Conservation (phyloP, 2,329 filamentous ascomycete genomes). For the Cercospora canescens region DNA sequence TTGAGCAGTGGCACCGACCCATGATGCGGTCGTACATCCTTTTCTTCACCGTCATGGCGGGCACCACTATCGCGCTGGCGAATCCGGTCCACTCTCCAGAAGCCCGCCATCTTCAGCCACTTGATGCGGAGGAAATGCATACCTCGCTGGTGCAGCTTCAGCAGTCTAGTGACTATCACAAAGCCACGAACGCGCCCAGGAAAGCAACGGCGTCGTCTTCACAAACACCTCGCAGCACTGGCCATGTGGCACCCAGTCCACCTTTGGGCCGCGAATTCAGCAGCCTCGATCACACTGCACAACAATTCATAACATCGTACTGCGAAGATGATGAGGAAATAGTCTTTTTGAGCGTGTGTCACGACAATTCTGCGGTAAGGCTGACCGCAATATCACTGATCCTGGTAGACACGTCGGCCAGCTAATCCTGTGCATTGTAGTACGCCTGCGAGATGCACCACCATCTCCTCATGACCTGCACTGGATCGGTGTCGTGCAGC, state of each 20-base stretch:
- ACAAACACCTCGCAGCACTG: not conserved
- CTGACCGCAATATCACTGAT: not conserved
- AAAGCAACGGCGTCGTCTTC: not conserved
- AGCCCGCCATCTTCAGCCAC: not conserved
- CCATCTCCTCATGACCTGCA: not conserved
- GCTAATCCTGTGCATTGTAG: not conserved
- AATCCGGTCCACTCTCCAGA: not conserved
- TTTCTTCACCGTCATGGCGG: not conserved
- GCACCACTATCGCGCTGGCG: not conserved
- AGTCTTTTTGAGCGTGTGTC: not conserved
- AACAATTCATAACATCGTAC: not conserved
- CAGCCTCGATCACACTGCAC: not conserved
- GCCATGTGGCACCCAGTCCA: not conserved
- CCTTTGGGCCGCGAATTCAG: not conserved
- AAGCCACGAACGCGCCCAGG: not conserved
- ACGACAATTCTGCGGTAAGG: not conserved
- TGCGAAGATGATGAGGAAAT: not conserved
- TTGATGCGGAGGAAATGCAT: not conserved
- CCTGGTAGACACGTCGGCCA: not conserved
- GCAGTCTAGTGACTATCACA: not conserved
- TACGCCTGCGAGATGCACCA: not conserved
- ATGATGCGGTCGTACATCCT: not conserved
- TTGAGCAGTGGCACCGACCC: not conserved
- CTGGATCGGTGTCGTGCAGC: not conserved
- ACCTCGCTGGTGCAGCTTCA: not conserved